Evolutionary conservation across 768 basidiomycete species (phyloP).

Genomic region (Kwoniella sp.): DNA sequence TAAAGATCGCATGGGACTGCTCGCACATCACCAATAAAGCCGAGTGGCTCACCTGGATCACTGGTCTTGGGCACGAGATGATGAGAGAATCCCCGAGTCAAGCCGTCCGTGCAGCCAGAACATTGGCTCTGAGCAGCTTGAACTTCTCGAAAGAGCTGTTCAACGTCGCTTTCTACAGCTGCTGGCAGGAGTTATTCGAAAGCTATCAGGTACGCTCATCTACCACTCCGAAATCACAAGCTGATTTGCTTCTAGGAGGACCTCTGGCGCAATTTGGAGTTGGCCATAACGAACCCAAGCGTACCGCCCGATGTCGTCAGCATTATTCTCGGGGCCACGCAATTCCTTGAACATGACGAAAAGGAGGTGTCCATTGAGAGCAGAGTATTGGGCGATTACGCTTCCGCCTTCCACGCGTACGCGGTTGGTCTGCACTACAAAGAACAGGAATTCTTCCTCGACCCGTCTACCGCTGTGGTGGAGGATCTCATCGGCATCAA

Average conservation of each 20-base stretch:
- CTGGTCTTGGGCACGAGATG: conserved; percentile 83
- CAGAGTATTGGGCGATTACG: conserved; percentile 86
- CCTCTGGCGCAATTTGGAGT: conserved; percentile 81
- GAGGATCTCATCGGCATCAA: conserved; percentile 95
- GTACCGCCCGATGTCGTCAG: conserved; percentile 87
- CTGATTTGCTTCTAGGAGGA: conserved; percentile 65
- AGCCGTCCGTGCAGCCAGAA: conserved; percentile 94
- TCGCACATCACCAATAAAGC: conserved; percentile 64
- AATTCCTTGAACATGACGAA: conserved; percentile 99
- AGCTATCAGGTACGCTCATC: conserved; percentile 76
- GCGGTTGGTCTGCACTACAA: conserved; percentile 99
- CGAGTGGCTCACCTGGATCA: conserved; percentile 96
- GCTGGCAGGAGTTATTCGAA: conserved; percentile 93
- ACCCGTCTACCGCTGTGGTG: conserved; percentile 78
- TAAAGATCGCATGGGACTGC: conserved; percentile 94
- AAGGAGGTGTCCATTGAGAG: conserved; percentile 90
- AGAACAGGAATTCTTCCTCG: conserved; percentile 91
- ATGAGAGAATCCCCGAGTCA: conserved; percentile 98
- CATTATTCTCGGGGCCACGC: conserved; percentile 83
- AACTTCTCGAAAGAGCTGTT: conserved; percentile 91
- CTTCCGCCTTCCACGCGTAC: conserved; percentile 86
- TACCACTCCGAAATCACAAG: background rate
- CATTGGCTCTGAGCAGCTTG: conserved; percentile 81
- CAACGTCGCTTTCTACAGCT: conserved; percentile 96
- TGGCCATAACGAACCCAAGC: conserved; percentile 66